phyloP scores from a whole-genome alignment of 2,329 filamentous ascomycete species.

The Reticulascus tulasneorum region DNA sequence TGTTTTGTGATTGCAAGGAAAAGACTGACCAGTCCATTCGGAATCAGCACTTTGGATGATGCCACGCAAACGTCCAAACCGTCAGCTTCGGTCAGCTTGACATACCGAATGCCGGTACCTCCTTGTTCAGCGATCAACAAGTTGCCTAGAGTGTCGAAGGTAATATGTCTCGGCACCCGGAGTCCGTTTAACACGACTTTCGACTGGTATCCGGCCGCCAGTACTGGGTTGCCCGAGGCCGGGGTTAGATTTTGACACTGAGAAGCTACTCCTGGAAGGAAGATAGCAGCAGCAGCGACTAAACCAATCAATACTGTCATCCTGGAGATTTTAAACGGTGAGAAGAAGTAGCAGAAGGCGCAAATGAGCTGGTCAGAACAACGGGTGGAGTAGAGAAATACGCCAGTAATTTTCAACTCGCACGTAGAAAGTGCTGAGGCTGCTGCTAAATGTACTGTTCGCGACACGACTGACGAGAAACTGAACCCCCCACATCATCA shows the following conservation, averaged over 20 bases:
- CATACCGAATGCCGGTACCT: constrained; percentile 25
- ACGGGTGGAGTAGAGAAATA: too few relatives aligned
- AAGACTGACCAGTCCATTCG: constrained; percentile 20
- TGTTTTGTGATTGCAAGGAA: too few relatives aligned
- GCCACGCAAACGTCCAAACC: constrained; percentile 24
- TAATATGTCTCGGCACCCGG: constrained; percentile 24
- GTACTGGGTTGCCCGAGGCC: constrained; percentile 8
- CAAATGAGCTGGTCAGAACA: too few relatives aligned
- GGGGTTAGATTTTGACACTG: constrained; percentile 11
- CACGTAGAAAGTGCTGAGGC: too few relatives aligned
- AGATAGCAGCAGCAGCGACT: too few relatives aligned
- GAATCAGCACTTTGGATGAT: constrained; percentile 22
- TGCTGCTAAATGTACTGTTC: too few relatives aligned
- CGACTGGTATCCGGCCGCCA: constrained; percentile 21
- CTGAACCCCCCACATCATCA: too few relatives aligned
- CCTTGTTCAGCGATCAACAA: constrained; percentile 29
- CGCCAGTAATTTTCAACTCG: too few relatives aligned
- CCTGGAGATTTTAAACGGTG: too few relatives aligned
- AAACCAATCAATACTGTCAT: too few relatives aligned
- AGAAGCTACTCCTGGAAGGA: constrained; percentile 3
- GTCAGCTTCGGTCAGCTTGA: constrained; percentile 27
- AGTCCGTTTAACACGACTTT: constrained; percentile 23
- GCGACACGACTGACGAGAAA: too few relatives aligned
- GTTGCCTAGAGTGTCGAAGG: constrained; percentile 31
- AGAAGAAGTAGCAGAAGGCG: too few relatives aligned